A percentile compares a stretch with the other conserved stretches of the same genome.
phyloP scores from a whole-genome alignment of 2,329 filamentous ascomycete genomes.

The Xylaria sp. region DNA sequence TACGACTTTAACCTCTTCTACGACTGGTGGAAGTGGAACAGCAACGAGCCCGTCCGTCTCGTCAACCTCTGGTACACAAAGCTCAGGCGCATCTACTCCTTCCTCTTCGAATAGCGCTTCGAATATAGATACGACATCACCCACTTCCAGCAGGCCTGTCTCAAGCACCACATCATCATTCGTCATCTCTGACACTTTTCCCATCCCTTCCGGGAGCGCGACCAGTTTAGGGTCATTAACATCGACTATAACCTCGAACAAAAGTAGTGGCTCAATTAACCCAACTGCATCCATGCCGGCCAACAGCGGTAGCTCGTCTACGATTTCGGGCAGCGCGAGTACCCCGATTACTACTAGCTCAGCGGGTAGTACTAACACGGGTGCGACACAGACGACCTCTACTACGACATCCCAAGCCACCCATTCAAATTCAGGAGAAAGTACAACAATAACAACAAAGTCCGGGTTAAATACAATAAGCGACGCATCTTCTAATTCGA shows the following conservation, averaged over 20 bases:
- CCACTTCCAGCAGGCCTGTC: background rate
- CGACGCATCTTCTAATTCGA: background rate
- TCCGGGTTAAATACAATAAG: background rate
- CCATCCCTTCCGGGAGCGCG: background rate
- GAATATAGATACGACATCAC: constrained; percentile 8
- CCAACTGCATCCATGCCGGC: background rate
- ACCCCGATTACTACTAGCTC: background rate
- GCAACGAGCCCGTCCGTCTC: background rate
- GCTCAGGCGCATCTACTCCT: background rate
- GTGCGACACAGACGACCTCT: background rate
- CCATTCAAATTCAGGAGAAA: background rate
- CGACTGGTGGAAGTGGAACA: background rate
- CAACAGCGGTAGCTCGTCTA: background rate
- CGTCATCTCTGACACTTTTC: background rate
- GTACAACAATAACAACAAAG: background rate
- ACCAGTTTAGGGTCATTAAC: background rate
- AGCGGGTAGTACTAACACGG: background rate
- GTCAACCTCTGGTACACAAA: background rate
- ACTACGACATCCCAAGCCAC: background rate
- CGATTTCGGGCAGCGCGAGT: background rate
- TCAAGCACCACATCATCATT: constrained; percentile 1
- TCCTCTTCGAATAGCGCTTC: constrained; percentile 4
- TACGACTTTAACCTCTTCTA: background rate
- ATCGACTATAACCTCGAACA: background rate
- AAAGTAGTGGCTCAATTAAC: background rate